A percentile compares a stretch with the other conserved stretches of the same genome.
phyloP scores from a whole-genome alignment of 106 monocot genomes.

The Posidonia australis region DNA sequence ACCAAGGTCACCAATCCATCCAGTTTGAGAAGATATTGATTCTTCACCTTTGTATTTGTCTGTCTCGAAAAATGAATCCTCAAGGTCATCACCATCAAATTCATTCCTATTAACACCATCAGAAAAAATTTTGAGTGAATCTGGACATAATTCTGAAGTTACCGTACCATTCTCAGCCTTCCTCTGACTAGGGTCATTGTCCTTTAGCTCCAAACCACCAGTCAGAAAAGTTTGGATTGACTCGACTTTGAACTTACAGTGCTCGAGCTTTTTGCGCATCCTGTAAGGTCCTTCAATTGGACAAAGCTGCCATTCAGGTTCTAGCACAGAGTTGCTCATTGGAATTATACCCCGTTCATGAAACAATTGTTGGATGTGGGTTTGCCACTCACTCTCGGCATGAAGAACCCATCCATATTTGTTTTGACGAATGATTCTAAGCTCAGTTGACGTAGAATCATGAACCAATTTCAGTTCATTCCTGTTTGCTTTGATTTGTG shows the following conservation, averaged over 20 bases:
- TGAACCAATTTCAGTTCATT: conserved; percentile 69
- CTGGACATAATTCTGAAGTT: conserved; percentile 39
- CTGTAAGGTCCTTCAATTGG: conserved; percentile 93
- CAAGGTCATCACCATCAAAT: conserved; percentile 36
- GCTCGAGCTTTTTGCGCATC: conserved; percentile 97
- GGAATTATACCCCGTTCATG: conserved; percentile 94
- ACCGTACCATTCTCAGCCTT: conserved; percentile 20
- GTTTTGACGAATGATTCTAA: conserved; percentile 93
- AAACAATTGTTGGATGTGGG: conserved; percentile 74
- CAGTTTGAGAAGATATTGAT: conserved; percentile 29
- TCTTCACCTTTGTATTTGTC: conserved; percentile 44
- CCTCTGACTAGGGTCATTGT: conserved; percentile 20
- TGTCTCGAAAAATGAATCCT: conserved; percentile 37
- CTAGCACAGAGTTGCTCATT: conserved; percentile 26
- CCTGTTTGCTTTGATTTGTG: conserved; percentile 66
- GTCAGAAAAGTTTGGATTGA: conserved; percentile 49
- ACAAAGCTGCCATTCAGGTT: conserved; percentile 86
- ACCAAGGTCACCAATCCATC: conserved; percentile 70
- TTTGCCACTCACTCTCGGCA: conserved; percentile 98
- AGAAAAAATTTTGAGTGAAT: conserved; percentile 42
- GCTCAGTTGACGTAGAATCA: conserved; percentile 86
- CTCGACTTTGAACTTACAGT: conserved; percentile 55
- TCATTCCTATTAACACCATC: conserved; percentile 31
- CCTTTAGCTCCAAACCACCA: conserved; percentile 36
- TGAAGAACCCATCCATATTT: conserved; percentile 99